A percentile compares a stretch with the other conserved stretches of the same genome.
These are phyloP conservation scores for Xylaria digitata DNA, from an alignment of 2,329 filamentous ascomycete genomes.

Conservation along the genomic window DNA sequence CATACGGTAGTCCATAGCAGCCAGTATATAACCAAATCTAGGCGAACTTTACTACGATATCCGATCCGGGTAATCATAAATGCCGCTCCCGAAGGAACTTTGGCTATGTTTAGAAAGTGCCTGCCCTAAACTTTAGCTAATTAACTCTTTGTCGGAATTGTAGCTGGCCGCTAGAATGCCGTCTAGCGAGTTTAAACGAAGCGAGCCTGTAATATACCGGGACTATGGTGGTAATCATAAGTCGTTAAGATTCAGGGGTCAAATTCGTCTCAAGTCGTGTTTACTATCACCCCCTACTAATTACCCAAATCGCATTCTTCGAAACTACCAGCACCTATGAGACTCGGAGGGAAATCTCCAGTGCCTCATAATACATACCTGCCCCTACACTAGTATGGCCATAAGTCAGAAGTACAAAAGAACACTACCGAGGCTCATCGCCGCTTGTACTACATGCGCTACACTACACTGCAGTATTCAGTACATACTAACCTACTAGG, in stretches of 20 bases:
- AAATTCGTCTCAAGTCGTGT: constrained; percentile 6
- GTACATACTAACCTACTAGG: too few relatives aligned
- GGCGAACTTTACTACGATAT: constrained; percentile 12
- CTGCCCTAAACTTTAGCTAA: not conserved
- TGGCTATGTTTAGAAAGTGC: not conserved
- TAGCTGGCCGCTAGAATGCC: not conserved
- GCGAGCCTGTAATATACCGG: not conserved
- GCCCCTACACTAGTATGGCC: not conserved
- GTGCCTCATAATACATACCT: not conserved
- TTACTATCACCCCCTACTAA: constrained; percentile 10
- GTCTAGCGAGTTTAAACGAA: not conserved
- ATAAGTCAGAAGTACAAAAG: not conserved
- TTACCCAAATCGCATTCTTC: not conserved
- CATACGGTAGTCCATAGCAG: not conserved
- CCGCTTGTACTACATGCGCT: constrained; percentile 4
- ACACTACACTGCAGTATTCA: too few relatives aligned
- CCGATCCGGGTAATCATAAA: constrained; percentile 5
- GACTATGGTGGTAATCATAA: constrained; percentile 8
- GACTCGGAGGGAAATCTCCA: not conserved
- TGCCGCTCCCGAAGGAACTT: constrained; percentile 2
- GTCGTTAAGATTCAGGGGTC: constrained; percentile 8
- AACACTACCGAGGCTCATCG: constrained; percentile 1
- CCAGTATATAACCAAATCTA: constrained; percentile 17
- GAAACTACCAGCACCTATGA: not conserved
- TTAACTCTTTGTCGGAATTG: not conserved